Base-by-base conservation (phyloP, 169 alveolate genomes). In the Babesia ovis region DNA sequence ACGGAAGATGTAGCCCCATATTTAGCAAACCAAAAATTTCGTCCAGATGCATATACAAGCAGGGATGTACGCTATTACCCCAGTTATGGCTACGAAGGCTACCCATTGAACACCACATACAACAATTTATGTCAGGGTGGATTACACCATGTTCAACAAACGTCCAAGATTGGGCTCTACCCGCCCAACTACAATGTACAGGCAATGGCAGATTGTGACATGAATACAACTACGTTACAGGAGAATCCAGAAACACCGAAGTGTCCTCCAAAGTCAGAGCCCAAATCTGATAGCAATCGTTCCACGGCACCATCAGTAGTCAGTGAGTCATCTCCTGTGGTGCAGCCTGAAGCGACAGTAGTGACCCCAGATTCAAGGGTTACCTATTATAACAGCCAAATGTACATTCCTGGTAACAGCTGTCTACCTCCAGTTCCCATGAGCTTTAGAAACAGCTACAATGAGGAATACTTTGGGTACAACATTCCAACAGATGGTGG, bases 311-410 rank as follows among this genome's bases (percentile, higher is more conserved):
- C 60, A 23, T 64, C 74, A 34, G 61, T 50, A 2, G 51, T 20
- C 31, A 48, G 62, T 45, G 74, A 64, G 22, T 0, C 29, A 0
- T 64, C 74, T 20, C 74, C 74, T 0, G 18, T 32, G 48, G 1
- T 50, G 23, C 61, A 48, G 39, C 34, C 51, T 0, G 29, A 12
- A 16, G 11, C 67, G 18, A 0, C 32, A 0, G 48, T 16, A 20
- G 0, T 9, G 11, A n/a, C 39, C 1, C 12, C 45, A 4, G 56
- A 48, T 20, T 20, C 20, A 8, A 12, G 56, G 14, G 25, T 20
- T 8, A 48, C 5, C 14, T 18, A 18, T 48, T 12, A 8, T 18
- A 20, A 20, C 5, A 48, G 12, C 27, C 20, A 6, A 20, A 48
- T 20, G 27, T 48, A 48, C 27, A 18, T 48, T 6, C 56, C 56